These are phyloP conservation scores for Aschersonia sp. DNA, from an alignment of 2,329 filamentous ascomycete species.

Conservation along the genomic window DNA sequence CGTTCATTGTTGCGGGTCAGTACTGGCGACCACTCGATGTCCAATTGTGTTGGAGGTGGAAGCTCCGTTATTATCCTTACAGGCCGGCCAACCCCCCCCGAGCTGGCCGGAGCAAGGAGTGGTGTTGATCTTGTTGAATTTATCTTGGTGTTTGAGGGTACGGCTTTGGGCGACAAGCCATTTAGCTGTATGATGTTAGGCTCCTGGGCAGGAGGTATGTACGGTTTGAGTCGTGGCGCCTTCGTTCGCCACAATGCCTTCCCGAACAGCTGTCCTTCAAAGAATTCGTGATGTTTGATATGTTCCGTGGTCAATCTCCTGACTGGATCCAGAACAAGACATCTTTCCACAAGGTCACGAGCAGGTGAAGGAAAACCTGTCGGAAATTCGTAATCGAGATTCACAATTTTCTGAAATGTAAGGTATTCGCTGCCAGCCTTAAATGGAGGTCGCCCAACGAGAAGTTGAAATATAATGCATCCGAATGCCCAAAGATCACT, in stretches of 20 bases:
- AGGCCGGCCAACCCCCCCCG: constrained; percentile 42
- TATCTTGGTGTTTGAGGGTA: constrained; percentile 12
- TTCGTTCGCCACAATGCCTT: constrained; percentile 78
- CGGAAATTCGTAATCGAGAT: constrained; percentile 86
- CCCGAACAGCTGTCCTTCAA: constrained; percentile 75
- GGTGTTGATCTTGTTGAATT: constrained; percentile 14
- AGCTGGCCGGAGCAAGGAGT: constrained; percentile 20
- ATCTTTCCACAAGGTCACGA: constrained; percentile 76
- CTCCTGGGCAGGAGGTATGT: constrained; percentile 62
- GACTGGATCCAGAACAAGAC: constrained; percentile 77
- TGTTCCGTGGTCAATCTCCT: constrained; percentile 82
- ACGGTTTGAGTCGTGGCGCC: constrained; percentile 73
- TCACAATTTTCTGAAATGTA: constrained; percentile 97
- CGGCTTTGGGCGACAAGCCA: constrained; percentile 23
- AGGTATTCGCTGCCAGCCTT: constrained; percentile 92
- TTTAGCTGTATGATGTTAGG: constrained; percentile 62
- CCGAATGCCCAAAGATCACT: constrained; percentile 98
- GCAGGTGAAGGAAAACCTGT: constrained; percentile 74
- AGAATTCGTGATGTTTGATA: constrained; percentile 93
- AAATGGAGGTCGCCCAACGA: constrained; percentile 93
- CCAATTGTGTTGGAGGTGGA: constrained; percentile 87
- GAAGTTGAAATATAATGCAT: constrained; percentile 90
- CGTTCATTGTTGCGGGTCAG: constrained; percentile 82
- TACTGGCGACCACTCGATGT: constrained; percentile 97
- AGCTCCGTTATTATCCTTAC: constrained; percentile 84